Percentiles rank a stretch among this genome's conserved stretches.
Conservation (phyloP, 2,329 filamentous ascomycete species). For the Aspergillus eucalypticola region DNA sequence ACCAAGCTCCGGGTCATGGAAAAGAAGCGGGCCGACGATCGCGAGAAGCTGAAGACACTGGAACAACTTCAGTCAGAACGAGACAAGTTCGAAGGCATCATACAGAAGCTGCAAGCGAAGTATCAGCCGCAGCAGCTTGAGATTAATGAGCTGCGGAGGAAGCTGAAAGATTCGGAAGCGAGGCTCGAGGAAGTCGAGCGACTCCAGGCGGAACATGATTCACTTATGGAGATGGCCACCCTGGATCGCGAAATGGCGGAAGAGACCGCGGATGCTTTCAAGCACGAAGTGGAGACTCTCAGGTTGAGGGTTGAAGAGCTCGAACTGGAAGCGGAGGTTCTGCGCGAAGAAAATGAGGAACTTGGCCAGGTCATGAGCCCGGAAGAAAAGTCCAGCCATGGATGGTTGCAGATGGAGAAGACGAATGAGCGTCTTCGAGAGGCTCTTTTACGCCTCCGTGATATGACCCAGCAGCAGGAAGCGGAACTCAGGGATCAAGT, state of each 20-base stretch:
- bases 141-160: constrained; percentile 71
- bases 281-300: constrained; percentile 75
- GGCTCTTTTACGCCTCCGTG: constrained; percentile 78
- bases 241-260: constrained; percentile 96
- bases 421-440: constrained; percentile 86
- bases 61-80: constrained; percentile 68
- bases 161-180: constrained; percentile 73
- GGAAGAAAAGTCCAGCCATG: constrained; percentile 81
- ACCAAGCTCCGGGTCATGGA: constrained; percentile 85
- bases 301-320: constrained; percentile 79
- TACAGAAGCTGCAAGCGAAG: constrained; percentile 87
- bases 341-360: constrained; percentile 84
- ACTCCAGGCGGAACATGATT: constrained; percentile 80
- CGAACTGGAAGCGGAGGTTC: constrained; percentile 81
- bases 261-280: constrained; percentile 80
- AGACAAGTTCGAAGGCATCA: constrained; percentile 68
- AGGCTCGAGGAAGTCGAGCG: constrained; percentile 69
- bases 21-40: constrained; percentile 80
- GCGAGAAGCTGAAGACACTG: constrained; percentile 77
- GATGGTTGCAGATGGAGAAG: constrained; percentile 88
- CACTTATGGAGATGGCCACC: constrained; percentile 79
- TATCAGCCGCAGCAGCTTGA: constrained; percentile 84
- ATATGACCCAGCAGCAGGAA: constrained; percentile 84
- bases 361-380: constrained; percentile 80
- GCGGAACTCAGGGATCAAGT: constrained; percentile 75